These are phyloP conservation scores for Vitis hybrid DNA, from an alignment of 177 flowering plant genomes.

Conservation along the genomic window DNA sequence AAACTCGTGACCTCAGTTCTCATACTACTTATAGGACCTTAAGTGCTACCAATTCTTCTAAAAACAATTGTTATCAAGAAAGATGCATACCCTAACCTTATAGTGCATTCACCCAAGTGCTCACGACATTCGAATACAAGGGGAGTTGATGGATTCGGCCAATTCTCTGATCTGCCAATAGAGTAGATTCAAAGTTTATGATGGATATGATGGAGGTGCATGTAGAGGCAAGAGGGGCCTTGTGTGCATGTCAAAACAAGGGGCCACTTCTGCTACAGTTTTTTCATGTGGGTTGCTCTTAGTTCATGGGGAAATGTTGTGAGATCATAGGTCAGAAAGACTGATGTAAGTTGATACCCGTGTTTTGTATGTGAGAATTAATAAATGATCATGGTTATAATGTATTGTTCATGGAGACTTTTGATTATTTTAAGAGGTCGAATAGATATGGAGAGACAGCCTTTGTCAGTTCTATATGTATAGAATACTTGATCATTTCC, in stretches of 20 bases:
- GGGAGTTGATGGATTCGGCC: rapidly evolving
- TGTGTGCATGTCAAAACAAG: neutral
- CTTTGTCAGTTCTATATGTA: conserved; percentile 16
- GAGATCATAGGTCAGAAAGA: conserved; percentile 1
- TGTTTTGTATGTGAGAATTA: conserved; percentile 13
- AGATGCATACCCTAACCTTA: too few relatives aligned
- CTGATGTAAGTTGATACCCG: neutral
- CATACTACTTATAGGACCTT: too few relatives aligned
- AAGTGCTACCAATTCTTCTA: rapidly evolving
- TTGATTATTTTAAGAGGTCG: conserved; percentile 10
- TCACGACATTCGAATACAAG: rapidly evolving
- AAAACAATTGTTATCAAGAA: too few relatives aligned
- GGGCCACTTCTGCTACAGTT: neutral
- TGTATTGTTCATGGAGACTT: conserved; percentile 8
- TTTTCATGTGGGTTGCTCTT: conserved; percentile 1
- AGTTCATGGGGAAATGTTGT: neutral
- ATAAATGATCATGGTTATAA: neutral
- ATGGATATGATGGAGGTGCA: neutral
- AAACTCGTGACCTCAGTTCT: too few relatives aligned
- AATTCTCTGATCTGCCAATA: too few relatives aligned
- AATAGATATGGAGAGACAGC: conserved; percentile 5
- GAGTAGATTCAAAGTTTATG: conserved; percentile 57
- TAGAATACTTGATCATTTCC: conserved; percentile 6
- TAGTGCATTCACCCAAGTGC: rapidly evolving
- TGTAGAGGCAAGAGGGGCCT: neutral